Conservation (phyloP, 352 stramenopile genomes). For the Pythium rishiriense region DNA sequence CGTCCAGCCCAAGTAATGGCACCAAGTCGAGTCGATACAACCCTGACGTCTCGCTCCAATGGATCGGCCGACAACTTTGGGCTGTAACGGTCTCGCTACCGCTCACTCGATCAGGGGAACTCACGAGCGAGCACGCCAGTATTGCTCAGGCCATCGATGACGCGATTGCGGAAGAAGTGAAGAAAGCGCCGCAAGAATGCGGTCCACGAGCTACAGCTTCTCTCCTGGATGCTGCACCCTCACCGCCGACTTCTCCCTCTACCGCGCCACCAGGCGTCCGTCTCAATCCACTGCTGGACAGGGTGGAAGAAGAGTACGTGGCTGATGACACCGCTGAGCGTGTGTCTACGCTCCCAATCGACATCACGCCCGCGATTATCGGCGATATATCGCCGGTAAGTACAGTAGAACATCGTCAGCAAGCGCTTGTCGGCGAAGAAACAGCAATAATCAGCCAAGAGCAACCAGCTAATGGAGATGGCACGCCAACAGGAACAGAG, state of each 20-base stretch:
- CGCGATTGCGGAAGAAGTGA: constrained; percentile 43
- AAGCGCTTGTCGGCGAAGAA: neutral
- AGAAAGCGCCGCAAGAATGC: constrained; percentile 14
- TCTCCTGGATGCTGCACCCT: neutral
- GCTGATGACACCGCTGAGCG: neutral
- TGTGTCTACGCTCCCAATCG: constrained; percentile 20
- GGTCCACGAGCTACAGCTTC: constrained; percentile 9
- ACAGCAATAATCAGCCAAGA: neutral
- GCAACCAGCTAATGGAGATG: neutral
- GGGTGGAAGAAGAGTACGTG: constrained; percentile 1
- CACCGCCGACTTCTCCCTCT: neutral
- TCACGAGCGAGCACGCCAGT: constrained; percentile 64
- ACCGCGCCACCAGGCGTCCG: neutral
- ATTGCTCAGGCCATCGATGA: constrained; percentile 66
- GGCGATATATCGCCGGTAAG: neutral
- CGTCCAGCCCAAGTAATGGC: neutral
- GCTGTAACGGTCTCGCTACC: constrained; percentile 67
- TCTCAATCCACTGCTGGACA: constrained; percentile 21
- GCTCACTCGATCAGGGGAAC: constrained; percentile 52
- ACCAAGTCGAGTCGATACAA: constrained; percentile 37
- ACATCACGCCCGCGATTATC: constrained; percentile 18
- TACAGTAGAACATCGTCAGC: neutral
- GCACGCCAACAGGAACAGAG: neutral
- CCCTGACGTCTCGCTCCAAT: constrained; percentile 76
- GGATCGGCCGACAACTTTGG: constrained; percentile 72